Base-by-base conservation (phyloP, 768 basidiomycete species). In the Suillus placidus region DNA sequence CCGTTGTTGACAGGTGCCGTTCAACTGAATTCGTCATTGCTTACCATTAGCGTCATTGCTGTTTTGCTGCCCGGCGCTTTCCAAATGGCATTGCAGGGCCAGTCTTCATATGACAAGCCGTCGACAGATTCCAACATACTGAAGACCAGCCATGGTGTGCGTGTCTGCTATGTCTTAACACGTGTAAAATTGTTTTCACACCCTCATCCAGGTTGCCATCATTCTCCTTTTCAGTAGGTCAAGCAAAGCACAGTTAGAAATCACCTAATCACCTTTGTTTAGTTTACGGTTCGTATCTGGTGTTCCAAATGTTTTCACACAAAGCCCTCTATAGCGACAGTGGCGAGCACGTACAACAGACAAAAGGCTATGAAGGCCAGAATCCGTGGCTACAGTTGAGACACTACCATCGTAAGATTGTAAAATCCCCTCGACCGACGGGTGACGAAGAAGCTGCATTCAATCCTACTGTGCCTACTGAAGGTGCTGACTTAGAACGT, bases 241-340 rank as follows among this genome's bases (percentile, higher is more conserved):
- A 18, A n/a, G 23, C 43, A 32, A 13, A 32, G 34, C 34, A 30
- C 42, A 7, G 32, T 51, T n/a, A 62, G 16, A 43, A 60, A 62
- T 67, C 56, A n/a, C 3, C 40, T 40, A 65, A 52, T 32, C 64
- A 34, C 23, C 38, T 23, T 35, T n/a, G 13, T 66, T 9, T 60
- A 93, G 91, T 93, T 66, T 95, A 95, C 71, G 73, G 70, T 2
- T 83, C 82, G n/a, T 93, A 92, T 70, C 83, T 95, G 20, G 75
- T 91, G 66, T 94, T 94, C 77, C 93, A 94, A 73, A 79, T 93
- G 4, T 90, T 82, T 79, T 93, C 92, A 0, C 93, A 95, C 73
- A 85, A 88, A 5, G 80, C 87, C 68, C 81, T 95, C 18, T 95
- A 92, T 72, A 76, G 84, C 55, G 80, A 84, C 35, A 76, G 76